Base-by-base conservation (phyloP, 2,329 filamentous ascomycete genomes). In the Sporothrix brasiliensis region DNA sequence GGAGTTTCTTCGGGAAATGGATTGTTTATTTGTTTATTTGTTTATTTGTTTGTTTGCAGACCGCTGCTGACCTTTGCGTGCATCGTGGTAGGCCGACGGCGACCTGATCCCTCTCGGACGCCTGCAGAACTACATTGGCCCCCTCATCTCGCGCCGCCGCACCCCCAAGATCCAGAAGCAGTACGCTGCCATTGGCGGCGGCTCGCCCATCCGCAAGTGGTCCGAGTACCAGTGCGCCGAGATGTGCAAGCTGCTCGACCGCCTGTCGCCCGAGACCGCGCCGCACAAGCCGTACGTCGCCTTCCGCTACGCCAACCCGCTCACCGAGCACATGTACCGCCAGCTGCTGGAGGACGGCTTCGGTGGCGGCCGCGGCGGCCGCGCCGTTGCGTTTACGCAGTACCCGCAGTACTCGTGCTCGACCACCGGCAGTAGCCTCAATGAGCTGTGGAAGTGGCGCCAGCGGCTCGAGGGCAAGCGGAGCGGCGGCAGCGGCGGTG, bases 361-460 rank as follows among this genome's bases (percentile, higher is more conserved):
- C 78, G 94, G 94, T 13, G 88, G 89, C 68, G 94, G 94, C 4
- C 92, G 89, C 72, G 94, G 94, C n/a, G 94, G 94, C 3, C 88
- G 95, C 71, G 95, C 96, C 1, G 93, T 99, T 4, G 95, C 95
- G 1, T 99, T 99, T 78, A 97, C 94, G 39, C 95, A 99, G 80
- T 99, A 99, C 77, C 95, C 95, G 2, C 95, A 99, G 79, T 99
- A 99, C 81, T 97, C 93, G 24, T 99, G 96, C 82, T 97, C 93
- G 24, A 99, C 95, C 1, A 99, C 95, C 0, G 95, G 95, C 27
- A 97, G 93, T 80, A 97, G 93, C 73, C 82, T 99, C 70, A 99
- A 99, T 77, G 95, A 99, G 82, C 82, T 99, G 49, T 99, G 95
- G 95, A 97, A 96, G 82, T 97, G 94, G 93, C 87, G 94, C 73